Evolutionary conservation across 257 asterid genomes (phyloP), one percentile per base, ranked within the genome.

Genomic region (Jacaranda copaia): DNA sequence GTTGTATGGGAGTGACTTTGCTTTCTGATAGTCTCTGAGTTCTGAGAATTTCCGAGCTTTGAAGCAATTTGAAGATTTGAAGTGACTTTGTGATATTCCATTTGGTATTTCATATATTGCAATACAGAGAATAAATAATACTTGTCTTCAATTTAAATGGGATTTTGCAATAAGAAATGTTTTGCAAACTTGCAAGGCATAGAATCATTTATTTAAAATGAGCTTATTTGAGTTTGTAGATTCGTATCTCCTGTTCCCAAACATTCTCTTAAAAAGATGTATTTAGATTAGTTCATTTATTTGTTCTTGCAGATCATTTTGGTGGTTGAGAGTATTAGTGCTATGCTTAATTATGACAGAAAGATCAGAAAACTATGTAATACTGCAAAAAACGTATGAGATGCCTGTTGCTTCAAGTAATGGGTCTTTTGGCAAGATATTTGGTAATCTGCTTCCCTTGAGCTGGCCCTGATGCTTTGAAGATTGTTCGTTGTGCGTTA

Each of bases 321-420:
- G 89, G 91, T 91, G 56, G 97, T 96, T 75, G 97, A 96, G 95
- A 91, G 97, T 51, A 94, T 90, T 53, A 89, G 88, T 72, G 80
- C 97, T 40, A 96, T 93, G 94, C 96, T 93, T 62, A 89, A 91
- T 81, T 88, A 89, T 36, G 99, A 93, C 73, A 84, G 99, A 71
- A 90, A 74, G 86, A 86, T 96, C 70, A 81, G 85, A 85, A 89
- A 88, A 85, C 84, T 92, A 16, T 84, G 86, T 69, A 70, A 79
- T 35, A 60, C 79, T 10, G 52, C 75, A 35, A 70, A 86, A 35
- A 70, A 86, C 65, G 75, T 73, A 78, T 84, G 83, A 87, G 75
- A 46, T 74, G 68, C 76, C 14, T 55, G 42, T 9, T 19, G 75
- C 36, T 67, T 74, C 66, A 52, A 15, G 51, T 14, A 42, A 56